A percentile compares a stretch with the other conserved stretches of the same genome.
Conservation (phyloP, 2,329 filamentous ascomycete genomes). For the Shiraia sp. region DNA sequence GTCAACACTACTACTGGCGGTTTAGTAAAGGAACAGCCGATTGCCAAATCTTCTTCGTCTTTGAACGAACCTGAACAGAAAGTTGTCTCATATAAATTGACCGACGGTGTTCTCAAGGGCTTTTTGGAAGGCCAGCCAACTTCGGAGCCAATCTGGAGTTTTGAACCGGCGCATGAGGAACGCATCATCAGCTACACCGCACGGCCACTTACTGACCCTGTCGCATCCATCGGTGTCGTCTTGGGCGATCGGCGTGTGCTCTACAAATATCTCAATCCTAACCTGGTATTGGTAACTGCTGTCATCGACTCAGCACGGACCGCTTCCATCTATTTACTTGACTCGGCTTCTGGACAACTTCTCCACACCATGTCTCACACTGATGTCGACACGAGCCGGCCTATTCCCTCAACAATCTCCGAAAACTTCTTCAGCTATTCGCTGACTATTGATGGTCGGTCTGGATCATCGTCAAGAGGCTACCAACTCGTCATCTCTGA, state of each 20-base stretch:
- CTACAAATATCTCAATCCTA: constrained; percentile 96
- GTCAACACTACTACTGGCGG: constrained; percentile 42
- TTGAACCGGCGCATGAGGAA: constrained; percentile 68
- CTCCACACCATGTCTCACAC: constrained; percentile 72
- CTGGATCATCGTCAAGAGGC: constrained; percentile 67
- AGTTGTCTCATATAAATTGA: constrained; percentile 37
- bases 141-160: constrained; percentile 65
- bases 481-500: constrained; percentile 86
- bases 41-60: constrained; percentile 15
- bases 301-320: constrained; percentile 61
- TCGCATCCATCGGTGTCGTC: constrained; percentile 93
- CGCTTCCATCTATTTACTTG: constrained; percentile 77
- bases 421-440: constrained; percentile 97
- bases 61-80: constrained; percentile 21
- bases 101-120: constrained; percentile 39
- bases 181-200: constrained; percentile 70
- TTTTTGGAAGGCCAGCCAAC: constrained; percentile 25
- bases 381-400: constrained; percentile 73
- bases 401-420: constrained; percentile 76
- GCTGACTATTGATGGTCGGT: constrained; percentile 60
- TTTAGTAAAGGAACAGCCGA: constrained; percentile 20
- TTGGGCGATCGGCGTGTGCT: constrained; percentile 89
- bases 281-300: constrained; percentile 76
- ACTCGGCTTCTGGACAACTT: constrained; percentile 82
- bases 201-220: constrained; percentile 75